A percentile compares a stretch with the other conserved stretches of the same genome.
Conservation (phyloP, 1,284 basidiomycete genomes). For the Coriolopsis trogii region DNA sequence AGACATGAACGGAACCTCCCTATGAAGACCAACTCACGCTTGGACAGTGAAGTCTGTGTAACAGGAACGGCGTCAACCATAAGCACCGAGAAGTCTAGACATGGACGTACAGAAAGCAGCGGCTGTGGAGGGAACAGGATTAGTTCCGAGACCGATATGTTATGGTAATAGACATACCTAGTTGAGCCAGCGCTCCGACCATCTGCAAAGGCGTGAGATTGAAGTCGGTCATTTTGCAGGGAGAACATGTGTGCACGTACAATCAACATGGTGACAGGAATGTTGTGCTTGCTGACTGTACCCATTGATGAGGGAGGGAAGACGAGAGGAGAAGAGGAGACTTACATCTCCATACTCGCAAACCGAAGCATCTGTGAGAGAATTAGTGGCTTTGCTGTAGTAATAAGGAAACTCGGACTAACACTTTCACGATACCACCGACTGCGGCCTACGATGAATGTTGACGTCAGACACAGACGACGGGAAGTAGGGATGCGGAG, state of each 20-base stretch:
- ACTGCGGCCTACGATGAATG: slow-evolving; percentile 46
- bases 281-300: slow-evolving; percentile 63
- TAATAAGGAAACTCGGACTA: slow-evolving; percentile 24
- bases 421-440: slow-evolving; percentile 65
- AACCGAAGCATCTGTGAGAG: slow-evolving; percentile 55
- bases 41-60: slow-evolving; percentile 20
- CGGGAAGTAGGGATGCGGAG: neutral
- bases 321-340: neutral
- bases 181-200: slow-evolving; percentile 19
- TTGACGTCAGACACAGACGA: neutral
- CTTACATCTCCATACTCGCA: slow-evolving; percentile 75
- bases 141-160: neutral
- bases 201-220: slow-evolving; percentile 11
- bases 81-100: neutral
- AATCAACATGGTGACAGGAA: slow-evolving; percentile 54
- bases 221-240: neutral
- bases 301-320: neutral
- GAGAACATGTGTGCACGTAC: slow-evolving; percentile 41
- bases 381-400: neutral
- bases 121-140: neutral
- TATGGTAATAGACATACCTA: slow-evolving; percentile 9
- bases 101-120: slow-evolving; percentile 19
- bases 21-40: slow-evolving; percentile 12
- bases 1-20: neutral
- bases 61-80: neutral